Evolutionary conservation across 176 grass and related monocot species (phyloP), one percentile per base, ranked within the genome.

Genomic region (Rhynchospora pubera): DNA sequence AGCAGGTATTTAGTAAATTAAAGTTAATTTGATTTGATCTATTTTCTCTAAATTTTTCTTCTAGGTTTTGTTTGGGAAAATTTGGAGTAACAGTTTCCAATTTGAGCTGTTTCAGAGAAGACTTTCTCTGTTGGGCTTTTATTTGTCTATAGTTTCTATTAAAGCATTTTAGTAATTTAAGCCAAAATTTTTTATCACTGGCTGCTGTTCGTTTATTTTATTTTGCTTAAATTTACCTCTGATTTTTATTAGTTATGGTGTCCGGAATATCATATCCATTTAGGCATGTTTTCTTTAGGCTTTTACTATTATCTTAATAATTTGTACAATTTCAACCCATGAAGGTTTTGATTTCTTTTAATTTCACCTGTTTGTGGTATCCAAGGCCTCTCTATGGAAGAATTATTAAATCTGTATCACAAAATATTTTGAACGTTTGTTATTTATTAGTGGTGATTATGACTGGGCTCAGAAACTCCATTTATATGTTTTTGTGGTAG

Each of bases 1-100:
- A 99, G 97, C 84, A 85, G 89, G 97, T 99, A 83, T 87, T 70
- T 68, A n/a, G n/a, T n/a, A n/a, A n/a, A n/a, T n/a, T n/a, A 48
- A 23, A 11, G 8, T 59, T 62, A 21, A 21, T 18, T 57, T 65
- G 5, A 43, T 79, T 78, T 69, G 42, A 66, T 63, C 23, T 7
- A 59, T 67, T 68, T 77, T 22, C 65, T 34, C 14, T 56, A 48
- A 46, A 48, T 15, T 78, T 67, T 53, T 9, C 19, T 18, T 48
- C 26, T 6, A 61, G 61, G 59, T 47, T 70, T 19, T 43, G 10
- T 56, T 53, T 76, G 13, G 15, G 15, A 65, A 18, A 24, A 9
- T 85, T n/a, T 47, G 51, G n/a, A 39, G 63, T 13, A 51, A 15
- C 26, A 3, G 2, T 50, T 84, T 50, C 69, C 51, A 43, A 16